phyloP scores from a whole-genome alignment of 73 alveolate genomes.

The Paraurostyla sp. region DNA sequence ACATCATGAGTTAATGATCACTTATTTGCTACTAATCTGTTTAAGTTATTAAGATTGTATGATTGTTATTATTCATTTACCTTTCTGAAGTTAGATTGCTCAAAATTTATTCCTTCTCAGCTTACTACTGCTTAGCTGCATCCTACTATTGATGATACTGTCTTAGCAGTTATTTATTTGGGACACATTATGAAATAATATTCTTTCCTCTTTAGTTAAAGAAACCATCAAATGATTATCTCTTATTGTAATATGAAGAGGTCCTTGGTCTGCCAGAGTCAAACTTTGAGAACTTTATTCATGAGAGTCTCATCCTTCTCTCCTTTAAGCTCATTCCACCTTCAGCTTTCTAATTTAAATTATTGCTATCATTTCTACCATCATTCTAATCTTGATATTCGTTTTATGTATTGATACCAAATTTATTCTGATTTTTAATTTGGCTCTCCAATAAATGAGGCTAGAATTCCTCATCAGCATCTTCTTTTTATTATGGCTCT shows the following conservation, averaged over 20 bases:
- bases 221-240: constrained; percentile 15
- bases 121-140: no score
- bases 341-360: background rate
- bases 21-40: background rate
- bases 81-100: background rate
- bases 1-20: constrained; percentile 30
- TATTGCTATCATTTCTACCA: background rate
- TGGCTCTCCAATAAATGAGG: background rate
- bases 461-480: constrained; percentile 42
- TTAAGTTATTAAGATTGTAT: no score
- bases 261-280: constrained; percentile 1
- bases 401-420: no score
- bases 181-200: background rate
- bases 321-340: background rate
- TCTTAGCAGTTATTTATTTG: background rate
- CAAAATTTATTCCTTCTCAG: background rate
- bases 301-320: background rate
- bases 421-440: background rate
- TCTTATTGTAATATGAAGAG: background rate
- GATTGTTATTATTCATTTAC: background rate
- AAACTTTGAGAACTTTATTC: background rate
- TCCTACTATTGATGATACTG: background rate
- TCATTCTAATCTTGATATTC: no score
- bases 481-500: background rate
- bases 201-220: background rate